These are phyloP conservation scores for Penicillium lividum DNA, from an alignment of 495 filamentous ascomycete species.

Conservation along the genomic window DNA sequence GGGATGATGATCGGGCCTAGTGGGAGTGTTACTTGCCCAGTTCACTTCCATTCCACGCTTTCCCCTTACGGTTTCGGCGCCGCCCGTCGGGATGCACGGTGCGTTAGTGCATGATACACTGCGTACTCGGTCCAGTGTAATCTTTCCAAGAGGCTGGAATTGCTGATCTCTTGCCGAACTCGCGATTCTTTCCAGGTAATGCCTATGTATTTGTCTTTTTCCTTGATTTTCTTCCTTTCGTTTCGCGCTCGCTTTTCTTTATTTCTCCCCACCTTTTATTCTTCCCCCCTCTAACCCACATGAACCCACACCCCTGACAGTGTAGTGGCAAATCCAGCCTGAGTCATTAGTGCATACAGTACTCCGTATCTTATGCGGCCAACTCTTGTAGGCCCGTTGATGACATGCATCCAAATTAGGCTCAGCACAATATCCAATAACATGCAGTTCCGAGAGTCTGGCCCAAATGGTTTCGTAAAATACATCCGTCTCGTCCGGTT, in stretches of 20 bases:
- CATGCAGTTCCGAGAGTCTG: not conserved
- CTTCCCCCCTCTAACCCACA: constrained; percentile 12
- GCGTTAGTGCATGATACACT: constrained; percentile 7
- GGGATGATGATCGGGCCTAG: constrained; percentile 36
- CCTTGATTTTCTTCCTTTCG: constrained; percentile 9
- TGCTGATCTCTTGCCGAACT: not conserved
- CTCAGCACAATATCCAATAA: not conserved
- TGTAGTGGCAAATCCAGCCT: constrained; percentile 21
- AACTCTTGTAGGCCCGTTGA: constrained; percentile 2
- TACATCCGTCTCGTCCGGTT: constrained; percentile 2
- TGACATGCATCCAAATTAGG: not conserved
- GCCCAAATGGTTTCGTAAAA: constrained; percentile 1
- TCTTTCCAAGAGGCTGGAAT: constrained; percentile 7
- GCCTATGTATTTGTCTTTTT: constrained; percentile 6
- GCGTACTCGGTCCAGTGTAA: constrained; percentile 1
- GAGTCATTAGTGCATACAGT: not conserved
- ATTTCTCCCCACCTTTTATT: not conserved
- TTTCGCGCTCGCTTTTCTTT: not conserved
- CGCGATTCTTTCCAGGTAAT: constrained; percentile 5
- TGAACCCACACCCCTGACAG: constrained; percentile 18
- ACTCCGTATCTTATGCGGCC: not conserved
- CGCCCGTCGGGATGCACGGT: constrained; percentile 12
- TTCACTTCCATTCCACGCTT: constrained; percentile 10
- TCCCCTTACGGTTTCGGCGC: constrained; percentile 14
- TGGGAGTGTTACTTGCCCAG: constrained; percentile 28